Evolutionary conservation across 2,329 filamentous ascomycete genomes (phyloP).

Genomic region (Penicillium nordicum): DNA sequence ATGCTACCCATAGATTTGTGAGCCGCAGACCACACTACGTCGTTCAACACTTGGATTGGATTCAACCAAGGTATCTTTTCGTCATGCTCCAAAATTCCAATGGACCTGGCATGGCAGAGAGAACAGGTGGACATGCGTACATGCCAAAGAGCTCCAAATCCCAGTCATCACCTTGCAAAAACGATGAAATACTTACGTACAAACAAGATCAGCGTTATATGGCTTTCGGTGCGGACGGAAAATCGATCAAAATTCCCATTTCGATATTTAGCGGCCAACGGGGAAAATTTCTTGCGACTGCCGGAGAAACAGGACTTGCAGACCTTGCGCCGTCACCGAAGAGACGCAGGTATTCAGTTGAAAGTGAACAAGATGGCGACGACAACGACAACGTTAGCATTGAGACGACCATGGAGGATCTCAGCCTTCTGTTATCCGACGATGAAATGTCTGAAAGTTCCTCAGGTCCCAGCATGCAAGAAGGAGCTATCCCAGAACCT

Average conservation of each 20-base stretch:
- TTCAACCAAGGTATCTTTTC: conserved; percentile 83
- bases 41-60: conserved; percentile 74
- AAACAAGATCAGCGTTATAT: conserved; percentile 37
- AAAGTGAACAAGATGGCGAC: conserved; percentile 15
- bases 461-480: not conserved
- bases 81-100: conserved; percentile 41
- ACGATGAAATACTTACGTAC: conserved; percentile 20
- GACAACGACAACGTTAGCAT: conserved; percentile 43
- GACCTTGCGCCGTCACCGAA: not conserved
- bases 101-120: not conserved
- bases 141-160: not conserved
- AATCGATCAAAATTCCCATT: conserved; percentile 50
- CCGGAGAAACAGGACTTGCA: conserved; percentile 18
- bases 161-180: not conserved
- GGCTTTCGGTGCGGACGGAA: conserved; percentile 40
- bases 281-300: conserved; percentile 27
- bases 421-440: conserved; percentile 40
- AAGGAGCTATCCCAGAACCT: not conserved
- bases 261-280: conserved; percentile 49
- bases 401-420: conserved; percentile 50
- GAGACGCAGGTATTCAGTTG: not conserved
- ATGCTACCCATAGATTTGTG: conserved; percentile 62
- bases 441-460: conserved; percentile 6
- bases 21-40: conserved; percentile 62
- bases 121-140: not conserved